Base-by-base conservation (phyloP, 768 basidiomycete species). In the Pleurotus citrinopileatus region DNA sequence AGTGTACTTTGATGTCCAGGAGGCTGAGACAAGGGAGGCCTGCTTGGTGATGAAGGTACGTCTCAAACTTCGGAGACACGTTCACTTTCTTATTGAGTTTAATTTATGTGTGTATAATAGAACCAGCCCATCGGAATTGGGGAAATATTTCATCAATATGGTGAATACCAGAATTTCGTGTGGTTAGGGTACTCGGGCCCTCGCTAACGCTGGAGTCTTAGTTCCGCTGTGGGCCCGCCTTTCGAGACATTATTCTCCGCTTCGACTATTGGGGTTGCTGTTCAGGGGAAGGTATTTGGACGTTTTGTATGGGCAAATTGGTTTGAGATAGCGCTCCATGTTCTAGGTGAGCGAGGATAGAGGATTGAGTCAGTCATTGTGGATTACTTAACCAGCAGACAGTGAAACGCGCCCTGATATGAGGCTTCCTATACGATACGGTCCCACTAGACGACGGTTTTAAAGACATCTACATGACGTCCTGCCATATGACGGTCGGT, bases 141-240 rank as follows among this genome's bases (percentile, higher is more conserved):
- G 1, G 59, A 65, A 6, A 79, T 85, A 32, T 86, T 86, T 58
- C 74, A 72, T 19, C 81, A 84, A 65, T 86, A 86, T 63, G 75
- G 84, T 81, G 48, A 53, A 77, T 68, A 17, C 1, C 27, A 7
- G 3, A 10, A 3, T 47, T 29, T 6, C 22, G 32, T 34, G 13
- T 53, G 55, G 13, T 57, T 29, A 32, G 34, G 17, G 1, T 51
- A 42, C 53, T 36, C 3, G 45, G 28, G 15, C 42, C 4, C 23
- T 25, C 32, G 25, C 34, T 42, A n/a, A 28, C 8, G 23, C 13
- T 53, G 38, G 6, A n/a, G n/a, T n/a, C n/a, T 4, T 59, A 86
- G 84, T 73, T 36, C 73, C 70, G 29, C 68, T 85, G 6, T 79
- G 79, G 71, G 68, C 68, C 7, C 72, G 72, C 29, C 73, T 85